Conservation (phyloP, 768 basidiomycete species). For the Macrocybe gigantea region DNA sequence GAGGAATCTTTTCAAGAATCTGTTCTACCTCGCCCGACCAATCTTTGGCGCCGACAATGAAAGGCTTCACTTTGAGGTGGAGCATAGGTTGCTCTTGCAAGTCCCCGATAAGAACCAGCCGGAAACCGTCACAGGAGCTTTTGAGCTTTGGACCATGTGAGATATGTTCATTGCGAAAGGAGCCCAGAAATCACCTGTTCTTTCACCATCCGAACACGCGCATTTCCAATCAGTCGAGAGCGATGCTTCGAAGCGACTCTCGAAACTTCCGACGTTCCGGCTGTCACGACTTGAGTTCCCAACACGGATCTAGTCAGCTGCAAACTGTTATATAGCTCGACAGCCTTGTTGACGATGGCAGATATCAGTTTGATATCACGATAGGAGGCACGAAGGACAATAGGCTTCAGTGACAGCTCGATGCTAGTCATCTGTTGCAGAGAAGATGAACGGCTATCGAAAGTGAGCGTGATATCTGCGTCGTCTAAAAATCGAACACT, state of each 20-base stretch:
- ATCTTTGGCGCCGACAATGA: conserved; percentile 77
- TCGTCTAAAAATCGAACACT: conserved; percentile 92
- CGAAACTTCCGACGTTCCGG: background rate
- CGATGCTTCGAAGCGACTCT: background rate
- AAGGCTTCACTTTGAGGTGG: conserved; percentile 82
- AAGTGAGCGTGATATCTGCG: conserved; percentile 78
- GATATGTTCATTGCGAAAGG: conserved; percentile 3
- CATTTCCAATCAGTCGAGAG: conserved; percentile 27
- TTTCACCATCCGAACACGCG: conserved; percentile 53
- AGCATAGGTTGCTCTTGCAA: conserved; percentile 92
- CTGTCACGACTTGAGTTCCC: conserved; percentile 1
- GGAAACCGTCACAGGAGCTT: conserved; percentile 85
- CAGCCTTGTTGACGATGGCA: conserved; percentile 79
- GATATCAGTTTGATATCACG: conserved; percentile 89
- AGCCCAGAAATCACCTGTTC: conserved; percentile 57
- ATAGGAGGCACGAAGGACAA: conserved; percentile 93
- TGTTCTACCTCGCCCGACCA: conserved; percentile 84
- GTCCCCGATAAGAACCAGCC: conserved; percentile 91
- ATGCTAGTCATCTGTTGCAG: conserved; percentile 74
- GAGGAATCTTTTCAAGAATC: background rate
- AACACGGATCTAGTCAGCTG: conserved; percentile 13
- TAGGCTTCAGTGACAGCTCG: conserved; percentile 73
- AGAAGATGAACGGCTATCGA: conserved; percentile 77
- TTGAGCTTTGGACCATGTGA: conserved; percentile 49
- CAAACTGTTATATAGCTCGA: conserved; percentile 62